Evolutionary conservation across 208 protist species (phyloP), one percentile per base, ranked within the genome.

Genomic region (Trypanosoma boissoni): DNA sequence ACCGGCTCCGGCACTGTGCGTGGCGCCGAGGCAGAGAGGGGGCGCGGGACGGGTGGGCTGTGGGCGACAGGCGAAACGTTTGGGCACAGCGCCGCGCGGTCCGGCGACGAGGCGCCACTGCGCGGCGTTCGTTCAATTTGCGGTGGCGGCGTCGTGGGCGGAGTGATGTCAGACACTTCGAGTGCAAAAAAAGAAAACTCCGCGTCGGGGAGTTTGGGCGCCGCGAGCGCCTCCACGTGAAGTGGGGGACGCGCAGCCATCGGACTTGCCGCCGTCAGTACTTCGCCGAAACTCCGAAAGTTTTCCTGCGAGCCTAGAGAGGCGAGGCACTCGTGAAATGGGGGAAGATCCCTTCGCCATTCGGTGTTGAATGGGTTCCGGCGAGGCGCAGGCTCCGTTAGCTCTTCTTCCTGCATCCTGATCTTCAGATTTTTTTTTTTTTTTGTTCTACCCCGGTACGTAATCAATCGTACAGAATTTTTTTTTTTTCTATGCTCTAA

Each of bases 111-210:
- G 20, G 34, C 2, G 29, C 57, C 34, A 32, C 3, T 27, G 18
- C 18, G 53, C 14, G 63, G 55, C n/a, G 63, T 57, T 36, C 48
- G 26, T 46, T 58, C 34, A 1, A 46, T 0, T 27, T 46, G 39
- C 51, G 57, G 57, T 29, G 64, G 27, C 9, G 55, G 65, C 12
- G 59, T 42, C 5, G 65, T 52, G n/a, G 63, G 54, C 3, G 28
- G 21, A 14, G 65, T 72, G 23, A 41, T 12, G 9, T 56, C 57
- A 41, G 57, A 64, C 24, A 66, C 36, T n/a, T 72, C 65, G 16
- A 72, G 10, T 1, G 65, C 61, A 8, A 55, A 6, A 52, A 64
- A 64, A 8, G 65, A 72, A 28, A 64, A 64, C 23, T 72, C 65
- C 23, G 21, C 23, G 26, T 44, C 39, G 2, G 10, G 10, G n/a